phyloP scores from a whole-genome alignment of 306 rosid genomes.

The Casuarina glauca region DNA sequence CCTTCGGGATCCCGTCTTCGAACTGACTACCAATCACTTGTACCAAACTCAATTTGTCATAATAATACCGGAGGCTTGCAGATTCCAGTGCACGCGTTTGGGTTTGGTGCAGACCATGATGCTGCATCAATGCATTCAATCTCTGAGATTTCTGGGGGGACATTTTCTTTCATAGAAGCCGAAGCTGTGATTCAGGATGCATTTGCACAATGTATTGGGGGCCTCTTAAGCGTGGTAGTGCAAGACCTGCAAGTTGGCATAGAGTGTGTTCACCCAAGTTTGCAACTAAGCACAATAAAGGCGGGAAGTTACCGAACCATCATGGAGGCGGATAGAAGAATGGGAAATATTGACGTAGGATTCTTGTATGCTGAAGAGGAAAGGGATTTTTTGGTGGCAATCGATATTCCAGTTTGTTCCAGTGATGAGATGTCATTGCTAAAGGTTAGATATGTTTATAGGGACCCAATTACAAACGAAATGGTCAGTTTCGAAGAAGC shows the following conservation, averaged over 20 bases:
- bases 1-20: slow-evolving; percentile 36
- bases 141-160: slow-evolving; percentile 89
- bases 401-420: slow-evolving; percentile 63
- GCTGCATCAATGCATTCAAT: slow-evolving; percentile 75
- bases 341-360: slow-evolving; percentile 69
- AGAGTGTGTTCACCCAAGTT: slow-evolving; percentile 53
- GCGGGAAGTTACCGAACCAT: slow-evolving; percentile 76
- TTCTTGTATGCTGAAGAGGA: slow-evolving; percentile 94
- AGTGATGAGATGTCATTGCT: slow-evolving; percentile 61
- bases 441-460: slow-evolving; percentile 52
- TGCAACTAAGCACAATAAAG: slow-evolving; percentile 60
- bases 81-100: slow-evolving; percentile 89
- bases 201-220: slow-evolving; percentile 98
- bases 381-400: slow-evolving; percentile 73
- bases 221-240: slow-evolving; percentile 89
- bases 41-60: slow-evolving; percentile 58
- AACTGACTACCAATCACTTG: slow-evolving; percentile 54
- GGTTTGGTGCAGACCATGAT: slow-evolving; percentile 91
- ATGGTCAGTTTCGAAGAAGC: slow-evolving; percentile 41
- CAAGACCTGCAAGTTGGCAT: slow-evolving; percentile 70
- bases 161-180: slow-evolving; percentile 89
- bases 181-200: slow-evolving; percentile 94
- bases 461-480: slow-evolving; percentile 71
- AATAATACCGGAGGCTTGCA: slow-evolving; percentile 49
- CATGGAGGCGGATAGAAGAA: slow-evolving; percentile 48